Conservation (phyloP, 2,329 filamentous ascomycete species). For the Fusarium liriodendri region DNA sequence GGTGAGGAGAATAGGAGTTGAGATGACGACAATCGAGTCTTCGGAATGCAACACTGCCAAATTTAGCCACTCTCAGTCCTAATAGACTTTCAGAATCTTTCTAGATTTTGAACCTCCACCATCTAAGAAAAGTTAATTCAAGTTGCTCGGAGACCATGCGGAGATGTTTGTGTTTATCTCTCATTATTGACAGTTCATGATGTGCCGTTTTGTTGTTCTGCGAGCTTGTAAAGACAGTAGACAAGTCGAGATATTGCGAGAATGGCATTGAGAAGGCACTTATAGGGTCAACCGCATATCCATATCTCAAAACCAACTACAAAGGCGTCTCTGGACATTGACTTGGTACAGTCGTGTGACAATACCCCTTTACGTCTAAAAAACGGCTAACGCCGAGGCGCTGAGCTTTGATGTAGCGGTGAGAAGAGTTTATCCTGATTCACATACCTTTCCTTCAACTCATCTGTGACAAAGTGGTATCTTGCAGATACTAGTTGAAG, state of each 20-base stretch:
- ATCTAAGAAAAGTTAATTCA: constrained; percentile 29
- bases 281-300: not conserved
- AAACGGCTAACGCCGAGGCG: constrained; percentile 25
- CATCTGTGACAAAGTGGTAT: not conserved
- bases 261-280: not conserved
- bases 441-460: not conserved
- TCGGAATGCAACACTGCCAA: constrained; percentile 29
- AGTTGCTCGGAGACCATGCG: constrained; percentile 31
- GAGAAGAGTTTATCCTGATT: constrained; percentile 18
- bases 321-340: not conserved
- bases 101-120: constrained; percentile 25
- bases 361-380: not conserved
- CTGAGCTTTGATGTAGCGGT: not conserved
- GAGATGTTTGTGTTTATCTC: constrained; percentile 20
- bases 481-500: not conserved
- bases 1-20: not conserved
- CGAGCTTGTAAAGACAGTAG: not conserved
- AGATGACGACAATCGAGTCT: not conserved
- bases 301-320: not conserved
- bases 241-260: not conserved
- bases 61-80: constrained; percentile 10
- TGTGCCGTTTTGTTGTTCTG: not conserved
- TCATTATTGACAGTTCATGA: not conserved
- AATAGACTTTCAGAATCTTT: constrained; percentile 33
- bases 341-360: not conserved